These are phyloP conservation scores for Trametes elegans DNA, from an alignment of 768 basidiomycete species.

Conservation along the genomic window DNA sequence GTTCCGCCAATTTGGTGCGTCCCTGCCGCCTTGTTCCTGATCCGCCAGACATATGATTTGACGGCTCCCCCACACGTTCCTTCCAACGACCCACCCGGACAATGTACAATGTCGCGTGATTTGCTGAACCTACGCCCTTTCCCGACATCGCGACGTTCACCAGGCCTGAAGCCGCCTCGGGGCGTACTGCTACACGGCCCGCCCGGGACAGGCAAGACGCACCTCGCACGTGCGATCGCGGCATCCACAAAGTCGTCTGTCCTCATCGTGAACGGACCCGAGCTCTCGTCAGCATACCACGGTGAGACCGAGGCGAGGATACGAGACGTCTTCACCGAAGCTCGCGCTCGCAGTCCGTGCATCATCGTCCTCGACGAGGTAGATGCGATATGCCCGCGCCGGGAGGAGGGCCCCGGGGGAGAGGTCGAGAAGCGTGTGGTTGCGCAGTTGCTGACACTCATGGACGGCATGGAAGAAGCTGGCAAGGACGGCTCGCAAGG, in stretches of 20 bases:
- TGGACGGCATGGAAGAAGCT: slow-evolving; percentile 81
- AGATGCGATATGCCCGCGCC: slow-evolving; percentile 87
- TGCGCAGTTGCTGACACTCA: slow-evolving; percentile 88
- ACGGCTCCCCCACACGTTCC: background rate
- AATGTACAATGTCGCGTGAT: no score
- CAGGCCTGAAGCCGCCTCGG: slow-evolving; percentile 92
- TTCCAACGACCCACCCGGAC: background rate
- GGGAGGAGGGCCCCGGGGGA: slow-evolving; percentile 88
- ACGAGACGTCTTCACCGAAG: slow-evolving; percentile 86
- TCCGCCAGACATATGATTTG: slow-evolving; percentile 1
- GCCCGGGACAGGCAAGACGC: slow-evolving; percentile 97
- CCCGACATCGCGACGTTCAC: background rate
- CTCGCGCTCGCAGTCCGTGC: slow-evolving; percentile 78
- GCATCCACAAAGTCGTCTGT: slow-evolving; percentile 82
- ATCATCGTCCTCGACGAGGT: slow-evolving; percentile 96
- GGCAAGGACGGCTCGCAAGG: slow-evolving; percentile 39
- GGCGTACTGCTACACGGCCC: slow-evolving; percentile 95
- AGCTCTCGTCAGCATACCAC: slow-evolving; percentile 92
- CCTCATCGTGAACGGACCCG: slow-evolving; percentile 94
- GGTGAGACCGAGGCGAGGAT: slow-evolving; percentile 94
- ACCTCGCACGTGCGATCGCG: slow-evolving; percentile 92
- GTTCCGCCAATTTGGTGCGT: slow-evolving; percentile 67
- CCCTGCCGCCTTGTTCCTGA: background rate
- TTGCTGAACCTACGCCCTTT: background rate
- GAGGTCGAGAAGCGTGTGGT: slow-evolving; percentile 97